A percentile compares a stretch with the other conserved stretches of the same genome.
Conservation (phyloP, 176 grass and related monocot species). For the Alloteropsis semialata region DNA sequence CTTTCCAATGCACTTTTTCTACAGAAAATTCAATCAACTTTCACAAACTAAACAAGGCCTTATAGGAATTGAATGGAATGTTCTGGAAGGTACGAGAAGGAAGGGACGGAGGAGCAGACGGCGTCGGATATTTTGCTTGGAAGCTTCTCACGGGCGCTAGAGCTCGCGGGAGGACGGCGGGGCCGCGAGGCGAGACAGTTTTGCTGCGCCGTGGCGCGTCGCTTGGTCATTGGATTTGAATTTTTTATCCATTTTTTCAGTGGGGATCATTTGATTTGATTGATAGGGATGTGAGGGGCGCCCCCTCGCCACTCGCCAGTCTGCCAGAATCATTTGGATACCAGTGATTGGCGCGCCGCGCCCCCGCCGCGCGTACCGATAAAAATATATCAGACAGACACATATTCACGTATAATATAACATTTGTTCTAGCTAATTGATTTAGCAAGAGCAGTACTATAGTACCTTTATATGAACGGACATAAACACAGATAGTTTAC, state of each 20-base stretch:
- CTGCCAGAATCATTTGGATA: background rate
- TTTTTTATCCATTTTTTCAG: background rate
- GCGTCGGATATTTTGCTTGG: background rate
- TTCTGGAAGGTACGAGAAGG: constrained; percentile 47
- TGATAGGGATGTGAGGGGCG: background rate
- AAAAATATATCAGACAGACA: too few species aligned
- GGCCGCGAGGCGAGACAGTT: constrained; percentile 16
- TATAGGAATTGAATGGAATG: background rate
- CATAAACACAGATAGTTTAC: too few species aligned
- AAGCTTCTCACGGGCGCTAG: constrained; percentile 30
- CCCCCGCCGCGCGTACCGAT: too few species aligned
- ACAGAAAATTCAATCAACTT: too few species aligned
- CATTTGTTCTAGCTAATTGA: too few species aligned
- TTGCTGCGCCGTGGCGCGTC: background rate
- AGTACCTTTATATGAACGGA: too few species aligned
- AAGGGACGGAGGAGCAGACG: background rate
- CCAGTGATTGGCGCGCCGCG: too few species aligned
- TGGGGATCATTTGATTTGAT: background rate
- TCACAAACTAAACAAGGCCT: too few species aligned
- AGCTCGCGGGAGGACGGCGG: background rate
- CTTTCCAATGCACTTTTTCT: too few species aligned
- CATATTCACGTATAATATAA: too few species aligned
- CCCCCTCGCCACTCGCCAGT: background rate
- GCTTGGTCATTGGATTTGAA: background rate
- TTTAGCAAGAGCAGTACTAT: too few species aligned